These are phyloP conservation scores for Penicillium diatomitis DNA, from an alignment of 495 filamentous ascomycete genomes.

Conservation along the genomic window DNA sequence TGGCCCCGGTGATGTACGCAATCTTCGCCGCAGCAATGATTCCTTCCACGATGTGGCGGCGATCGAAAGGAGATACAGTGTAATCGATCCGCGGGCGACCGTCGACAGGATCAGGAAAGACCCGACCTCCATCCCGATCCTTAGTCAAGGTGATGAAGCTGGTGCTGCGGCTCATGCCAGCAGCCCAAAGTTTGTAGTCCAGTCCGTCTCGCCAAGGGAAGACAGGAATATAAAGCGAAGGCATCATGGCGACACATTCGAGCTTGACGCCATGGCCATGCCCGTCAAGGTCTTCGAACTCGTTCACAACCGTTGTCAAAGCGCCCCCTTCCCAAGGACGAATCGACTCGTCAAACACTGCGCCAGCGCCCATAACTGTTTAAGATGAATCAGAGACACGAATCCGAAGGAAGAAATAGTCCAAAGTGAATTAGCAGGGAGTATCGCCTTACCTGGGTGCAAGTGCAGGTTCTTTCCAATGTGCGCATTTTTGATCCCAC, in stretches of 20 bases:
- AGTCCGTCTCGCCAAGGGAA: slow-evolving; percentile 56
- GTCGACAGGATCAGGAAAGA: slow-evolving; percentile 64
- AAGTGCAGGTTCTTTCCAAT: slow-evolving; percentile 79
- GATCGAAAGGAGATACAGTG: slow-evolving; percentile 58
- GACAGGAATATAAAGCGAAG: slow-evolving; percentile 44
- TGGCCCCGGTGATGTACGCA: slow-evolving; percentile 65
- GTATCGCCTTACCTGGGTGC: slow-evolving; percentile 49
- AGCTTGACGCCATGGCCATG: slow-evolving; percentile 79
- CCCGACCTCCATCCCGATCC: slow-evolving; percentile 62
- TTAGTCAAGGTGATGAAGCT: slow-evolving; percentile 61
- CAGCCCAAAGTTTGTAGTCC: slow-evolving; percentile 56
- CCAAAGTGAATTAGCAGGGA: neutral
- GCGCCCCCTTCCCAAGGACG: slow-evolving; percentile 73
- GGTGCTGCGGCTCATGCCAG: slow-evolving; percentile 53
- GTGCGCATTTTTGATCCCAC: slow-evolving; percentile 64
- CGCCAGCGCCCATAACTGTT: slow-evolving; percentile 45
- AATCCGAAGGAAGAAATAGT: neutral
- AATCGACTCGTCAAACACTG: slow-evolving; percentile 54
- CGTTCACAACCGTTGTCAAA: slow-evolving; percentile 65
- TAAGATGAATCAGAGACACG: slow-evolving; percentile 3
- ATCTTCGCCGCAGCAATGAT: slow-evolving; percentile 64
- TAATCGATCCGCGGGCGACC: slow-evolving; percentile 59
- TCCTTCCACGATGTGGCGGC: slow-evolving; percentile 58
- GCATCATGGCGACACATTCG: slow-evolving; percentile 61
- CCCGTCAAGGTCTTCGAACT: slow-evolving; percentile 75